Conservation (phyloP, 1,139 yeast genomes). For the Martiniozyma asiatica region DNA sequence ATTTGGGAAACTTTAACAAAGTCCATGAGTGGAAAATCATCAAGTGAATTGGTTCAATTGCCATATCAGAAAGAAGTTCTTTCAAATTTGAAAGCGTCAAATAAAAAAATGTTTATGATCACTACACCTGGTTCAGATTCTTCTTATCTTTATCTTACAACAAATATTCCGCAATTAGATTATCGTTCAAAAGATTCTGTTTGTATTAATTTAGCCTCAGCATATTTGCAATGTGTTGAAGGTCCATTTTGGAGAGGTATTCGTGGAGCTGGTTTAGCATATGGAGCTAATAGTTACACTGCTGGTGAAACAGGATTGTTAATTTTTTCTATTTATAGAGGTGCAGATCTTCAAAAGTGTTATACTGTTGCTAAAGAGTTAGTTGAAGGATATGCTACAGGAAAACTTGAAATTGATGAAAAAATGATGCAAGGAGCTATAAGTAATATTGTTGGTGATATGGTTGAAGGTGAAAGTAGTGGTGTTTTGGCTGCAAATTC, state of each 20-base stretch:
- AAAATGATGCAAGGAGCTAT: slow-evolving; percentile 59
- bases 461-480: slow-evolving; percentile 58
- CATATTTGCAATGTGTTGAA: slow-evolving; percentile 75
- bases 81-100: slow-evolving; percentile 36
- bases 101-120: slow-evolving; percentile 48
- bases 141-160: slow-evolving; percentile 52
- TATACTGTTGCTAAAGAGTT: slow-evolving; percentile 56
- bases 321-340: slow-evolving; percentile 62
- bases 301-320: slow-evolving; percentile 59
- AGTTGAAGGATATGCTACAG: slow-evolving; percentile 49
- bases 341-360: slow-evolving; percentile 71
- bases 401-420: slow-evolving; percentile 41
- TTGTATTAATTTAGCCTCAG: slow-evolving; percentile 61
- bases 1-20: slow-evolving; percentile 44
- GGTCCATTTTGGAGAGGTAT: slow-evolving; percentile 98
- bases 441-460: slow-evolving; percentile 57
- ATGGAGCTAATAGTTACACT: slow-evolving; percentile 61
- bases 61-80: slow-evolving; percentile 48
- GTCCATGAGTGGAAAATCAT: background rate
- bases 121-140: slow-evolving; percentile 84
- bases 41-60: slow-evolving; percentile 14
- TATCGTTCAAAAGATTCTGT: slow-evolving; percentile 59
- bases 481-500: slow-evolving; percentile 50
- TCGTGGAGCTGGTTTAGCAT: slow-evolving; percentile 91
- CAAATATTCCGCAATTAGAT: slow-evolving; percentile 47